phyloP scores from a whole-genome alignment of 805 yeast genomes.

The Kazachstania bromeliacearum region DNA sequence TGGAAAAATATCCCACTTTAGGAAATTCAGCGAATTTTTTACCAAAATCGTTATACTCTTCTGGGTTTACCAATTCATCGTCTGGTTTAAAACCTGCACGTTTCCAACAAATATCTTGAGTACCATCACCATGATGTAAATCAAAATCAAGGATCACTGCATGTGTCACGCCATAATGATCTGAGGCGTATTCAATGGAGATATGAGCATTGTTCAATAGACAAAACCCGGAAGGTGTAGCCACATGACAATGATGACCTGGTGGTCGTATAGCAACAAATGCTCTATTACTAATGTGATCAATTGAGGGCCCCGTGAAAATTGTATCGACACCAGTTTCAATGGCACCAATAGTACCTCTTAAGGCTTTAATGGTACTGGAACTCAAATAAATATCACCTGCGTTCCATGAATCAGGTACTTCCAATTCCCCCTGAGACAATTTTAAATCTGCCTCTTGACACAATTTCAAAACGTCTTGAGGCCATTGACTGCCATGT shows the following conservation, averaged over 20 bases:
- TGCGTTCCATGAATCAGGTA: constrained; percentile 72
- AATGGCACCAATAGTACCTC: constrained; percentile 69
- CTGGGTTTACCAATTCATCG: constrained; percentile 30
- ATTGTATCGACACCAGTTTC: constrained; percentile 59
- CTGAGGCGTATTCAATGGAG: constrained; percentile 67
- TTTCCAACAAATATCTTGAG: constrained; percentile 80
- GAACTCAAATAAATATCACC: constrained; percentile 73
- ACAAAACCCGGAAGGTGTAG: constrained; percentile 81
- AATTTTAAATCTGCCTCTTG: constrained; percentile 47
- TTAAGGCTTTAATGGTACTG: constrained; percentile 57
- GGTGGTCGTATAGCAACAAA: constrained; percentile 73
- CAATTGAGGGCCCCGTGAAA: constrained; percentile 30
- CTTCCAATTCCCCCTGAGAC: constrained; percentile 49
- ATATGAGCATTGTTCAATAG: constrained; percentile 73
- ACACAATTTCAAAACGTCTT: constrained; percentile 48
- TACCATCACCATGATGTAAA: constrained; percentile 83
- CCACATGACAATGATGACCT: constrained; percentile 80
- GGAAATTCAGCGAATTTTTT: constrained; percentile 37
- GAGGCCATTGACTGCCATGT: constrained; percentile 72
- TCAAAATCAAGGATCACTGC: constrained; percentile 78
- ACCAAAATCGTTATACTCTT: constrained; percentile 41
- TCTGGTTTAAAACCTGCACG: constrained; percentile 39
- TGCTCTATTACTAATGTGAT: constrained; percentile 35
- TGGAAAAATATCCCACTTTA: constrained; percentile 69
- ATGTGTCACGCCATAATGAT: constrained; percentile 56